Evolutionary conservation across 495 filamentous ascomycete species (phyloP), one percentile per base, ranked within the genome.

Genomic region (Sporormia fimetaria): DNA sequence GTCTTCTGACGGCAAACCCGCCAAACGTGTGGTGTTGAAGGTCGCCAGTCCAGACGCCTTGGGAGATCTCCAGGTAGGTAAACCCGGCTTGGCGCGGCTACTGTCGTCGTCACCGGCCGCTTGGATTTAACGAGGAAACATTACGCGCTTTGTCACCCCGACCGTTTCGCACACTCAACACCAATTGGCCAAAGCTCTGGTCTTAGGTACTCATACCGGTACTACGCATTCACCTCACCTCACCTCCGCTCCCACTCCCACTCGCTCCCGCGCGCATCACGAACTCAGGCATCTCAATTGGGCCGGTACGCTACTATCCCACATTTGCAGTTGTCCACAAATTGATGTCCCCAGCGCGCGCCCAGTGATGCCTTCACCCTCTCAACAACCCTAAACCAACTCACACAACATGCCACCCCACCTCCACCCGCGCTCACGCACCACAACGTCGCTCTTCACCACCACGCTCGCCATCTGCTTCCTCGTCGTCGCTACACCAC

Each of bases 401-500:
- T 17, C 21, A 26, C 39, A 14, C 43, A 67, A 44, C 39, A 93
- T 94, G 86, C 81, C 87, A 37, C 83, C 85, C 24, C 78, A 83
- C 66, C 81, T 98, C 21, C 90, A 98, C 63, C 90, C 90, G 5
- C 77, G 85, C 52, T 94, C 87, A 35, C 79, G 83, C 56, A 77
- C 81, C 59, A 98, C 90, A 44, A 83, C 77, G 33, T 85, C 86
- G 18, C 79, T 98, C 20, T 98, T 98, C 67, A 83, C 85, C 32
- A 82, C 80, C n/a, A 95, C 87, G n/a, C 70, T 95, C 24, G 66
- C 81, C n/a, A 74, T 83, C 16, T 84, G 80, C 48, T 92, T 98
- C 58, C 70, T 94, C 49, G 84, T 95, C 42, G 90, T 98, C 44
- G 83, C 73, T 28, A 67, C 94, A 35, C 90, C 90, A 18, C 90